A percentile compares a stretch with the other conserved stretches of the same genome.
These are phyloP conservation scores for Suhomyces guaymorum DNA, from an alignment of 1,139 yeast genomes.

Conservation along the genomic window DNA sequence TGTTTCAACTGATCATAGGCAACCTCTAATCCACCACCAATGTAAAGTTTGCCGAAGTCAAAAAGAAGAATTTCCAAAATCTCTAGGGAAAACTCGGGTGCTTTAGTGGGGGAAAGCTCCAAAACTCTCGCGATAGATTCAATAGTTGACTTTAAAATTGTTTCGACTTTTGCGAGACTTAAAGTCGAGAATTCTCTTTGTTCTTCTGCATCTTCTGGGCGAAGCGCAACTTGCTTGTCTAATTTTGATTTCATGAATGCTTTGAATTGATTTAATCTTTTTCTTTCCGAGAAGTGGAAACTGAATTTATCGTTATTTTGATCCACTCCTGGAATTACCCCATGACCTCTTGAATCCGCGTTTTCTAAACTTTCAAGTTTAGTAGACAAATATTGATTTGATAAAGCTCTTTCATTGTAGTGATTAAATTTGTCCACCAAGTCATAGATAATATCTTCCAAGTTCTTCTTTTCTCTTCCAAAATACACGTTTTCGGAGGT, in stretches of 20 bases:
- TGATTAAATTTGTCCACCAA: conserved; percentile 53
- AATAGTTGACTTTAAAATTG: conserved; percentile 67
- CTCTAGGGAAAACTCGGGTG: conserved; percentile 65
- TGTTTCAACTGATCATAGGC: conserved; percentile 50
- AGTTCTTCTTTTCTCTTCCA: conserved; percentile 67
- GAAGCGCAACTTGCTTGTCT: conserved; percentile 4
- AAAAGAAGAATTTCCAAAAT: conserved; percentile 66
- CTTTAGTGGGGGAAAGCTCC: conserved; percentile 66
- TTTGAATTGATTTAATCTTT: conserved; percentile 42
- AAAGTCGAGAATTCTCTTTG: conserved; percentile 34
- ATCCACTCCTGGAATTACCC: conserved; percentile 13
- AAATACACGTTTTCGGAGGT: conserved; percentile 70
- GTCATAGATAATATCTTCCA: conserved; percentile 60
- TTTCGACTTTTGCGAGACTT: conserved; percentile 55
- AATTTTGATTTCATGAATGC: conserved; percentile 42
- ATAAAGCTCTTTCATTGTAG: conserved; percentile 51
- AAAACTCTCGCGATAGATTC: conserved; percentile 79
- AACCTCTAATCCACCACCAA: conserved; percentile 74
- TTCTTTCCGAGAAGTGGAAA: conserved; percentile 42
- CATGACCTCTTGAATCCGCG: conserved; percentile 14
- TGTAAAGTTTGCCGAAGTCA: conserved; percentile 72
- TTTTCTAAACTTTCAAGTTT: conserved; percentile 44
- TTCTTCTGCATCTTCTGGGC: conserved; percentile 19
- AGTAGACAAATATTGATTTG: conserved; percentile 46
- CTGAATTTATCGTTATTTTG: conserved; percentile 29